A percentile compares a stretch with the other conserved stretches of the same genome.
phyloP scores from a whole-genome alignment of 2,329 filamentous ascomycete species.

The Hypomyces rosellus region DNA sequence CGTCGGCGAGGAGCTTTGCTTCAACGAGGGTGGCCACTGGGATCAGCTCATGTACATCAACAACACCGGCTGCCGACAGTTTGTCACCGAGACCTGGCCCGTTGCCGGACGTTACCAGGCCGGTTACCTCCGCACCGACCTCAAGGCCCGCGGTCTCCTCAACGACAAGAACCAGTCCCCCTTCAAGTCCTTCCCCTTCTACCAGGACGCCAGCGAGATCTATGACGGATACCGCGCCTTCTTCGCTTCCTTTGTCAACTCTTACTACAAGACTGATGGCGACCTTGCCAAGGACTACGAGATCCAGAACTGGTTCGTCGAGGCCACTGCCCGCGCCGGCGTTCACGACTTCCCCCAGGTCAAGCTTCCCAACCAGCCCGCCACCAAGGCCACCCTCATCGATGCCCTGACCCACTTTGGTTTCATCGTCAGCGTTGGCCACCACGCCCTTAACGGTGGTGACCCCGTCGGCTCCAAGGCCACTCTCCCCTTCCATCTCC shows the following conservation, averaged over 20 bases:
- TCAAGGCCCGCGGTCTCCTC: constrained; percentile 35
- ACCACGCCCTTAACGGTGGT: constrained; percentile 39
- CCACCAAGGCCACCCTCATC: constrained; percentile 24
- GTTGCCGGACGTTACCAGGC: constrained; percentile 26
- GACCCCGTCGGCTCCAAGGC: constrained; percentile 28
- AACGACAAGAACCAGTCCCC: constrained; percentile 27
- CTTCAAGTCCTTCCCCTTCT: constrained; percentile 37
- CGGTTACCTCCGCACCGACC: constrained; percentile 34
- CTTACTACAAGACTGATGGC: constrained; percentile 34
- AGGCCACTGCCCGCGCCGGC: constrained; percentile 31
- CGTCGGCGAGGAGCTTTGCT: constrained; percentile 17
- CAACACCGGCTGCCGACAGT: constrained; percentile 22
- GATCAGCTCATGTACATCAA: constrained; percentile 28
- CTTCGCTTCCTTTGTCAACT: constrained; percentile 34
- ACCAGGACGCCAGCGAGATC: constrained; percentile 35
- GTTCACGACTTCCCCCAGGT: constrained; percentile 36
- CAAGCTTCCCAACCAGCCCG: constrained; percentile 9
- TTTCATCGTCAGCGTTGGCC: constrained; percentile 24
- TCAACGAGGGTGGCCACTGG: constrained; percentile 21
- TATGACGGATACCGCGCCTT: constrained; percentile 30
- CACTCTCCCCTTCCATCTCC: constrained; percentile 36
- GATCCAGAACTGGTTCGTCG: constrained; percentile 37
- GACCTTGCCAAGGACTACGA: constrained; percentile 32
- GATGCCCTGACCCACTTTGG: constrained; percentile 33
- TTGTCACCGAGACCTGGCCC: constrained; percentile 23